These are phyloP conservation scores for Malbranchea cinnamomea DNA, from an alignment of 2,329 filamentous ascomycete species.

Conservation along the genomic window DNA sequence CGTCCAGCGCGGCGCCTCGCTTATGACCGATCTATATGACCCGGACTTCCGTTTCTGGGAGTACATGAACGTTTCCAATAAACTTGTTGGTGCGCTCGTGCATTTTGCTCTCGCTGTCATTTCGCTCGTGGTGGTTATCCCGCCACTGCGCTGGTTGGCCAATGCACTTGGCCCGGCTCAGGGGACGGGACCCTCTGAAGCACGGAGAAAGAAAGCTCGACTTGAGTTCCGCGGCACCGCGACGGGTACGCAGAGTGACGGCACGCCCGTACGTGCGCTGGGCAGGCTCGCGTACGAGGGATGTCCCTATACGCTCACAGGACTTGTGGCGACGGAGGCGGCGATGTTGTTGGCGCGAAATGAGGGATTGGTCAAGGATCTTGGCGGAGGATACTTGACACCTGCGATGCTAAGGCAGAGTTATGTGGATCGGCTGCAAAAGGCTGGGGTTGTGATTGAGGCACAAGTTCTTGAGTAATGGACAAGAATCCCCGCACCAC, in stretches of 20 bases:
- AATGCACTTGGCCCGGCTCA: conserved; percentile 35
- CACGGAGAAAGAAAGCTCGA: conserved; percentile 25
- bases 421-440: conserved; percentile 31
- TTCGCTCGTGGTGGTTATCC: conserved; percentile 32
- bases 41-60: conserved; percentile 42
- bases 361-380: conserved; percentile 25
- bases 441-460: conserved; percentile 28
- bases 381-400: conserved; percentile 34
- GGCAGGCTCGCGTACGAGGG: conserved; percentile 29
- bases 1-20: conserved; percentile 44
- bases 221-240: conserved; percentile 32
- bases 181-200: conserved; percentile 34
- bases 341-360: conserved; percentile 30
- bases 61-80: conserved; percentile 38
- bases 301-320: conserved; percentile 30
- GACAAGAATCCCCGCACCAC: too few relatives aligned
- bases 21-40: conserved; percentile 44
- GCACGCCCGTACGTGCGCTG: conserved; percentile 24
- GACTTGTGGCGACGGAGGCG: conserved; percentile 28
- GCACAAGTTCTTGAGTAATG: conserved; percentile 21
- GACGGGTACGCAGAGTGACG: conserved; percentile 20
- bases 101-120: conserved; percentile 35
- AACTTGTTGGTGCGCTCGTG: conserved; percentile 32
- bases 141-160: conserved; percentile 38
- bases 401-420: conserved; percentile 33